Evolutionary conservation across 352 stramenopile species (phyloP), one percentile per base, ranked within the genome.

Genomic region (Globisporangium lucens): DNA sequence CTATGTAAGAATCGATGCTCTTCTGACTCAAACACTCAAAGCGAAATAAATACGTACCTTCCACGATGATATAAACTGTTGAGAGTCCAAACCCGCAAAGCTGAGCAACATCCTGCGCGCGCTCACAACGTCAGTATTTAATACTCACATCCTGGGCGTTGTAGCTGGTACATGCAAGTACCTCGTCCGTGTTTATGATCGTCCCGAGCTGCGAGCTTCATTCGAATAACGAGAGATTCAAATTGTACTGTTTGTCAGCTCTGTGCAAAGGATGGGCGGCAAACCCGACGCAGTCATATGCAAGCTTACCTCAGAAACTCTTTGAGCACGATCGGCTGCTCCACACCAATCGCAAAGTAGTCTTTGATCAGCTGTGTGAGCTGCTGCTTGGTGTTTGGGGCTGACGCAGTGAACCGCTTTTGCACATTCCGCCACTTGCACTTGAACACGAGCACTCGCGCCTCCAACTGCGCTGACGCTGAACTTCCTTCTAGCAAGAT

Each of bases 381-480:
- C 20, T 80, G 70, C 9, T 61, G 12, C 17, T 81, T 56, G 5
- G 69, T 81, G 3, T 57, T 36, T 24, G 79, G 72, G 6, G 67
- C 66, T 22, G 61, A 70, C 4, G 77, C 74, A 2, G 67, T 63
- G 49, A 93, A 89, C 29, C 86, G 73, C 47, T 77, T 76, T 36
- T 75, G 71, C 22, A 69, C 70, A 41, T 78, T 75, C 15, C 75
- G 76, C 75, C 76, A 91, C 63, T 93, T 93, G 80, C 85, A 91
- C 61, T 81, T 81, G 56, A 91, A 83, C 33, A 76, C 65, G 46
- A 90, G 67, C 63, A 76, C 61, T 59, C 53, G 36, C 15, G 30
- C 12, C 20, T 33, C 5, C 41, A n/a, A 22, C 38, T 35, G 15
- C 61, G 58, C n/a, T 68, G 35, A 20, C 47, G 59, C 46, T 62